Evolutionary conservation across 2,329 filamentous ascomycete species (phyloP).

Genomic region (Trichoderma harzianum): DNA sequence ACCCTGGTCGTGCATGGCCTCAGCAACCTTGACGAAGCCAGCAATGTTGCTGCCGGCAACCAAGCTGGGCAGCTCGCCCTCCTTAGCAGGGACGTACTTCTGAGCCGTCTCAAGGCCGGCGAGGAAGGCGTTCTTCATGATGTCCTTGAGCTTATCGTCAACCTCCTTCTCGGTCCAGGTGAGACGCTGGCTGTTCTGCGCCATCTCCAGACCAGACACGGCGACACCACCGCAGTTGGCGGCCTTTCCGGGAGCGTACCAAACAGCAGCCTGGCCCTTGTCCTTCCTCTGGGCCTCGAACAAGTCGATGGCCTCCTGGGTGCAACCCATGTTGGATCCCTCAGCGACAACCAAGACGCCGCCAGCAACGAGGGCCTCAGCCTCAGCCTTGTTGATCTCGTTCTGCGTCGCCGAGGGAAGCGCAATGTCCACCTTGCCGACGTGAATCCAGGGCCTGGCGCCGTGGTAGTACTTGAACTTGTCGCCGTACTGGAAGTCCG

Average conservation of each 20-base stretch:
- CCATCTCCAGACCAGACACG: slow-evolving; percentile 97
- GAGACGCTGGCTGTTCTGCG: slow-evolving; percentile 86
- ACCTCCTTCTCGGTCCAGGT: slow-evolving; percentile 88
- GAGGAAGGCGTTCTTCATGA: slow-evolving; percentile 93
- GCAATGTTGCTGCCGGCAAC: slow-evolving; percentile 97
- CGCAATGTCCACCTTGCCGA: slow-evolving; percentile 84
- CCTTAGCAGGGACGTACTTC: slow-evolving; percentile 74
- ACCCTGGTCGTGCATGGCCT: slow-evolving; percentile 93
- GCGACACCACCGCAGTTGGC: slow-evolving; percentile 97
- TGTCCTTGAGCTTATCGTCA: slow-evolving; percentile 82
- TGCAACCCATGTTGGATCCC: slow-evolving; percentile 99
- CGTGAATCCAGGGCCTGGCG: slow-evolving; percentile 86
- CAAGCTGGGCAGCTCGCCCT: slow-evolving; percentile 83
- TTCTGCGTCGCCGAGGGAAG: slow-evolving; percentile 96
- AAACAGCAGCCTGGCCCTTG: slow-evolving; percentile 69
- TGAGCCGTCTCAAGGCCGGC: slow-evolving; percentile 85
- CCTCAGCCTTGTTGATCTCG: slow-evolving; percentile 91
- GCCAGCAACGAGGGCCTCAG: slow-evolving; percentile 70
- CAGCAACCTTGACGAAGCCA: slow-evolving; percentile 92
- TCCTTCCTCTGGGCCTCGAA: slow-evolving; percentile 78
- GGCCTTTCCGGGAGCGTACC: slow-evolving; percentile 97
- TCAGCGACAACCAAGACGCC: slow-evolving; percentile 88
- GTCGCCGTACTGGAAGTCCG: slow-evolving; percentile 61
- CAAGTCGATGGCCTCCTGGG: slow-evolving; percentile 87
- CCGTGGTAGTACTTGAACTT: slow-evolving; percentile 85